Percentiles rank a stretch among this genome's conserved stretches.
Conservation (phyloP, 2,329 filamentous ascomycete genomes). For the Dactylonectria macrodidyma region DNA sequence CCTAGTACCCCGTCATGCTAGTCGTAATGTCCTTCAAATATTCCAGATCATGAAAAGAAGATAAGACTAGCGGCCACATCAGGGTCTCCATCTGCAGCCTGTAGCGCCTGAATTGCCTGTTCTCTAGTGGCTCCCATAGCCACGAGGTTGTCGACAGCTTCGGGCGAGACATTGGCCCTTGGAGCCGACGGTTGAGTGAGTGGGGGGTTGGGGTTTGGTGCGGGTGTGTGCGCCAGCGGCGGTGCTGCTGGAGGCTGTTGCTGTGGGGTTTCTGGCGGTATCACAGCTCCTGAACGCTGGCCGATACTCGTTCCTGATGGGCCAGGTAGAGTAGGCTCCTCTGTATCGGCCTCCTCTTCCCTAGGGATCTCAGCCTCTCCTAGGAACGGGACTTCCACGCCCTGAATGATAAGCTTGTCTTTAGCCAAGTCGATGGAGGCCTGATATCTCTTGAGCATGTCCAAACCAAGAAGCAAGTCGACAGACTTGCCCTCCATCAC, state of each 20-base stretch:
- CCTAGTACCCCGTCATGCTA: conserved; percentile 29
- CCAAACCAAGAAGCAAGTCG: conserved; percentile 90
- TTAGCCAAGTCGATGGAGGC: conserved; percentile 90
- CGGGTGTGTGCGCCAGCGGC: conserved; percentile 40
- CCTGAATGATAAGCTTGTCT: conserved; percentile 90
- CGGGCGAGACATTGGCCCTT: conserved; percentile 64
- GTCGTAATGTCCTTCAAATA: conserved; percentile 27
- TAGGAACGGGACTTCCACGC: conserved; percentile 89
- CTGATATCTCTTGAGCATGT: conserved; percentile 98
- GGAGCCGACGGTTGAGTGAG: conserved; percentile 47
- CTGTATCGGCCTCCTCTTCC: conserved; percentile 80
- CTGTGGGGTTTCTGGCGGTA: conserved; percentile 46
- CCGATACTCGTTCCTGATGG: conserved; percentile 93
- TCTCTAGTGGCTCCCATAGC: conserved; percentile 83
- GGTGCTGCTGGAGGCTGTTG: conserved; percentile 44
- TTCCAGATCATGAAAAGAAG: conserved; percentile 58
- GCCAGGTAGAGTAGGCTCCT: conserved; percentile 88
- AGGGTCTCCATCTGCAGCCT: conserved; percentile 87
- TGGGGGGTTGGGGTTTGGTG: conserved; percentile 46
- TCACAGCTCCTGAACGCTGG: conserved; percentile 83
- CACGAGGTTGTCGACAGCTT: conserved; percentile 82
- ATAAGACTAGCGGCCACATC: conserved; percentile 90
- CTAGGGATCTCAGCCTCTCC: conserved; percentile 96
- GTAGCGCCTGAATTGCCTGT: conserved; percentile 84
- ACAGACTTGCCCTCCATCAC: conserved; percentile 99